phyloP scores from a whole-genome alignment of 257 asterid species.

The Ligustrum vulgare region DNA sequence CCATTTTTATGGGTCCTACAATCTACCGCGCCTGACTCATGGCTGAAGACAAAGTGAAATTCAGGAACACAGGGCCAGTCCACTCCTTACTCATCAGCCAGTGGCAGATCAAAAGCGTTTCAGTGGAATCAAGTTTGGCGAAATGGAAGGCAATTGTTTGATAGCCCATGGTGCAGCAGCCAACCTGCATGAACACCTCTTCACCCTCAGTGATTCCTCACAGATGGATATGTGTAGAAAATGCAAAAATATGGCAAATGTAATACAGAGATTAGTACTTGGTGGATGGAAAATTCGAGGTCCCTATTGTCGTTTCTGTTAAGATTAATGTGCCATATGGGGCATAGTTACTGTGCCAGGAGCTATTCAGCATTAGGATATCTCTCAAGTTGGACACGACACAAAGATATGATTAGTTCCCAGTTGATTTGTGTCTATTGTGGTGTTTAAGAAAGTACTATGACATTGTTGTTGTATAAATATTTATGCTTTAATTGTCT shows the following conservation, averaged over 20 bases:
- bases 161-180: conserved; percentile 94
- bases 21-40: conserved; percentile 89
- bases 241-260: conserved; percentile 75
- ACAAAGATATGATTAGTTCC: conserved; percentile 62
- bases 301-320: conserved; percentile 79
- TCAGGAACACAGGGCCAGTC: conserved; percentile 85
- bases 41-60: conserved; percentile 97
- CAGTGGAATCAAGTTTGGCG: conserved; percentile 91
- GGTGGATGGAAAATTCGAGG: conserved; percentile 80
- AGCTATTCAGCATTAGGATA: conserved; percentile 91
- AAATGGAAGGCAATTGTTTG: conserved; percentile 94
- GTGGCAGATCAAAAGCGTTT: conserved; percentile 91
- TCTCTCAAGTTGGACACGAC: conserved; percentile 81
- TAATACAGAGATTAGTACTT: conserved; percentile 58
- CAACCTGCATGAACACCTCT: conserved; percentile 83
- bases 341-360: conserved; percentile 83
- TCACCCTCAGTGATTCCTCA: conserved; percentile 85
- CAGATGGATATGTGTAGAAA: conserved; percentile 83
- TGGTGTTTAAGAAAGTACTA: no score
- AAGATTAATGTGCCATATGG: conserved; percentile 86
- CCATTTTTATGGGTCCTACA: conserved; percentile 89
- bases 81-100: conserved; percentile 97
- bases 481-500: no score
- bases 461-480: no score
- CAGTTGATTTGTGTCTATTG: no score